Conservation (phyloP, 2,329 filamentous ascomycete species). For the Aureobasidium sp. region DNA sequence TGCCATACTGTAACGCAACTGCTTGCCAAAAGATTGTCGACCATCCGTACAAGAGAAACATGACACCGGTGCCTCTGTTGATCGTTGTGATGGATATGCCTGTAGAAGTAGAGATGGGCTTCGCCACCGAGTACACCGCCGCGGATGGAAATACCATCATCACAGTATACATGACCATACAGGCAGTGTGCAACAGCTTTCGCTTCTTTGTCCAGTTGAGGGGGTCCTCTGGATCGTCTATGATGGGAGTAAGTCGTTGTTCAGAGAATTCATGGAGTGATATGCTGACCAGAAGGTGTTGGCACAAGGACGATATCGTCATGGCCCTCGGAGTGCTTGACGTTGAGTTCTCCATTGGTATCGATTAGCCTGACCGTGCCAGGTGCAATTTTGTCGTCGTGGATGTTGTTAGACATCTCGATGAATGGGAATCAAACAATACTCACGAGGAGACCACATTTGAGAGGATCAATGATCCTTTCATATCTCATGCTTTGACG, state of each 20-base stretch:
- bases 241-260: background rate
- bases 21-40: constrained; percentile 40
- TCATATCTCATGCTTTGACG: background rate
- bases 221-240: constrained; percentile 20
- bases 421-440: background rate
- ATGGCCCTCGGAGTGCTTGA: constrained; percentile 28
- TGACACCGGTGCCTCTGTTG: constrained; percentile 23
- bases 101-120: constrained; percentile 21
- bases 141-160: constrained; percentile 26
- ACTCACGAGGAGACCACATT: background rate
- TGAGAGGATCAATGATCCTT: background rate
- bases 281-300: constrained; percentile 27
- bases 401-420: background rate
- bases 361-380: constrained; percentile 38
- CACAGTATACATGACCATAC: constrained; percentile 24
- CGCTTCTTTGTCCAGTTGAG: constrained; percentile 18
- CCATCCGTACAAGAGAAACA: constrained; percentile 38
- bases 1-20: constrained; percentile 36
- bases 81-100: constrained; percentile 18
- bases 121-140: constrained; percentile 16
- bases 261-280: background rate
- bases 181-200: constrained; percentile 16
- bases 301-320: constrained; percentile 34
- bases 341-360: constrained; percentile 28
- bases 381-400: constrained; percentile 18